Evolutionary conservation across 495 filamentous ascomycete species (phyloP).

Genomic region (Talaromyces borbonicus): DNA sequence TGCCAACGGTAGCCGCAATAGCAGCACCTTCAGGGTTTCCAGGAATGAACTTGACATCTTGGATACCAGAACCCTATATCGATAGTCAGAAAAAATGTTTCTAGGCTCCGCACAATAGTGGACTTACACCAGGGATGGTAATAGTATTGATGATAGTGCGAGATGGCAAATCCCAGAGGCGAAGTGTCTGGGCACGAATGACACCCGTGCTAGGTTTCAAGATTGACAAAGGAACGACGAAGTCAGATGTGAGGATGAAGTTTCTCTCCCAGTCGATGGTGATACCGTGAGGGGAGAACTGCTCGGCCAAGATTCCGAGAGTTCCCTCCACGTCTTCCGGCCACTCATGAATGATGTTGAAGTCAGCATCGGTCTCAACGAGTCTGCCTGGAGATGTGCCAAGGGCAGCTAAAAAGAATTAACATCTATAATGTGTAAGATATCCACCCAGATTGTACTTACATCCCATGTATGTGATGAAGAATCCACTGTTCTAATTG

Average conservation of each 20-base stretch:
- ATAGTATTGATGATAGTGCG: conserved; percentile 50
- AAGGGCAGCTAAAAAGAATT: conserved; percentile 24
- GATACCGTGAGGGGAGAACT: conserved; percentile 53
- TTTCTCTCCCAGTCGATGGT: conserved; percentile 48
- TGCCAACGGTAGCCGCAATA: conserved; percentile 50
- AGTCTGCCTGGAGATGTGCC: conserved; percentile 51
- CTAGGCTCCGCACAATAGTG: neutral
- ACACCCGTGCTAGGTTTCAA: conserved; percentile 48
- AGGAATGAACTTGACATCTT: conserved; percentile 59
- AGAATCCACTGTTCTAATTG: conserved; percentile 35
- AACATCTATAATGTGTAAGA: neutral
- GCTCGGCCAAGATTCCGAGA: conserved; percentile 46
- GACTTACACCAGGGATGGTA: conserved; percentile 46
- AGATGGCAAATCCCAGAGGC: conserved; percentile 45
- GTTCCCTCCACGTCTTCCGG: conserved; percentile 42
- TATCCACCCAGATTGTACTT: neutral
- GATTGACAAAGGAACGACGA: conserved; percentile 49
- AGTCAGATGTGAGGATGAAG: conserved; percentile 51
- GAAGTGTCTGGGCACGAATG: conserved; percentile 43
- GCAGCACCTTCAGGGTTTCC: conserved; percentile 49
- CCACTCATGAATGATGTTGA: conserved; percentile 53
- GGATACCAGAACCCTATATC: conserved; percentile 44
- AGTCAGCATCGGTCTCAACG: conserved; percentile 48
- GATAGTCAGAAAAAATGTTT: neutral
- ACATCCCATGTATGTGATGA: conserved; percentile 48